phyloP scores from a whole-genome alignment of 768 basidiomycete species.

The Tricholoma sp. region DNA sequence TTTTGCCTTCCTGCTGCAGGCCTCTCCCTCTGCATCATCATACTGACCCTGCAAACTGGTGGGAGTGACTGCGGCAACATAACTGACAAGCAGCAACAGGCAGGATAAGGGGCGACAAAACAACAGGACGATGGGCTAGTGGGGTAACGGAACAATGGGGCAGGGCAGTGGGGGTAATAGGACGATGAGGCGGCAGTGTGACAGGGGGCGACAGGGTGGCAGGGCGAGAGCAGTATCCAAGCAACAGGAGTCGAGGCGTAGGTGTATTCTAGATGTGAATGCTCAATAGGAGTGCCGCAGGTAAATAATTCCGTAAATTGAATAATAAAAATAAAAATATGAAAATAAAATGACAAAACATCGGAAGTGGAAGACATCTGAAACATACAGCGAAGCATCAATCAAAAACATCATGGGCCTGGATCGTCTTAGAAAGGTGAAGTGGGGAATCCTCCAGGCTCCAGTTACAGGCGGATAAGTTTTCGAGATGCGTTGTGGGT shows the following conservation, averaged over 20 bases:
- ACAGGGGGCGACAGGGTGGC: too few species aligned
- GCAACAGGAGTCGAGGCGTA: neutral
- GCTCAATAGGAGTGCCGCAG: neutral
- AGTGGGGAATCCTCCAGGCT: too few species aligned
- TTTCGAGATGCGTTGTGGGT: too few species aligned
- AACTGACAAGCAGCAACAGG: neutral
- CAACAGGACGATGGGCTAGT: neutral
- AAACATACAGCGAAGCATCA: neutral
- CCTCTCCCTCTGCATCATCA: neutral
- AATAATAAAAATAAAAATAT: neutral
- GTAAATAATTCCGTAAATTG: too few species aligned
- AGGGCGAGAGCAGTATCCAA: neutral
- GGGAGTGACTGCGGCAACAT: neutral
- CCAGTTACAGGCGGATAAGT: too few species aligned
- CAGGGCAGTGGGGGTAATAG: neutral
- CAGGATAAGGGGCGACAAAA: neutral
- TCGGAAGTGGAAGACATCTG: neutral
- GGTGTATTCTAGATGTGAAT: neutral
- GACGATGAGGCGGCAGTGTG: neutral
- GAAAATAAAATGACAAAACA: neutral
- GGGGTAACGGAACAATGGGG: neutral
- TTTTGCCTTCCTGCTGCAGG: neutral
- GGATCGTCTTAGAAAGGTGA: too few species aligned
- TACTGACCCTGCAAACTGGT: neutral
- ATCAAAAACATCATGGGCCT: neutral